Conservation (phyloP, 352 stramenopile genomes). For the Phytophthora hibernalis region DNA sequence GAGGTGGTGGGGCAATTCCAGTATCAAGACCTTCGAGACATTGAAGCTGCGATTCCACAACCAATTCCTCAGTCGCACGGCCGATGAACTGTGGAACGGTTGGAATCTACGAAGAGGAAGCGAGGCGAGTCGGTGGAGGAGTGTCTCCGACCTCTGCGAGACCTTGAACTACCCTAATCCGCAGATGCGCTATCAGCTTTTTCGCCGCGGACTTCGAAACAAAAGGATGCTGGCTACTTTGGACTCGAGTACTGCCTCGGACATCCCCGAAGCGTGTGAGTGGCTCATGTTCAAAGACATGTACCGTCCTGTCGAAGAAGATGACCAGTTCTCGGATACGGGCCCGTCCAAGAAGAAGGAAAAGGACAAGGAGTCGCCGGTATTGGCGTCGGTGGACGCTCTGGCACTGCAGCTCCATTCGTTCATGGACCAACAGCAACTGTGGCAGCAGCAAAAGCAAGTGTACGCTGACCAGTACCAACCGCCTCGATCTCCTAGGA, state of each 20-base stretch:
- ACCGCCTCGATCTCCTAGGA: background rate
- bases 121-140: slow-evolving; percentile 1
- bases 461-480: background rate
- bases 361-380: background rate
- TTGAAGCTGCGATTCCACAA: slow-evolving; percentile 2
- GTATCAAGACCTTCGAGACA: background rate
- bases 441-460: background rate
- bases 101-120: background rate
- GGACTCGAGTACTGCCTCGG: background rate
- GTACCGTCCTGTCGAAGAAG: background rate
- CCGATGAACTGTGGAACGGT: background rate
- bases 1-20: slow-evolving; percentile 3
- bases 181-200: background rate
- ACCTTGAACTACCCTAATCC: slow-evolving; percentile 1
- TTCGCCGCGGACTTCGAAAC: background rate
- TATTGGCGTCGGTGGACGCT: background rate
- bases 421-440: background rate
- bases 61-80: slow-evolving; percentile 3
- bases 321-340: background rate
- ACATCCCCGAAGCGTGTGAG: slow-evolving; percentile 4
- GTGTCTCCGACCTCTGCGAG: slow-evolving; percentile 4
- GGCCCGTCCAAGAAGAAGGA: background rate
- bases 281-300: slow-evolving; percentile 6
- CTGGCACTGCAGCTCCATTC: background rate
- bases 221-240: background rate